phyloP scores from a whole-genome alignment of 345 rosid species.

The Brassica rapa region DNA sequence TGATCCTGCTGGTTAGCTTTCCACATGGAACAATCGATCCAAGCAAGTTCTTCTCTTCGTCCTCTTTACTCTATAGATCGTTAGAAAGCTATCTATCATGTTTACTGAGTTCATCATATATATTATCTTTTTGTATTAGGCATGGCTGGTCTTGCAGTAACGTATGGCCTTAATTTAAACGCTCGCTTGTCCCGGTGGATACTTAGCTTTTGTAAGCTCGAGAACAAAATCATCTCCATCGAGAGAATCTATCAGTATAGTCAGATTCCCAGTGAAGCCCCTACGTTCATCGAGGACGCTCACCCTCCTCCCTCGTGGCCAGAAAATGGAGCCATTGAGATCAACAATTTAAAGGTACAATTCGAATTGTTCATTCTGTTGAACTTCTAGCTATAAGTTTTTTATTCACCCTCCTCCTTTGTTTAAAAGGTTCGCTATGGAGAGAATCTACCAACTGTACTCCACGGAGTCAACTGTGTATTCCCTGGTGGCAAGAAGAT shows the following conservation, averaged over 20 bases:
- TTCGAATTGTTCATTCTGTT: not conserved
- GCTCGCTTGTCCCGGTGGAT: constrained; percentile 98
- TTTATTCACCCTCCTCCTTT: not conserved
- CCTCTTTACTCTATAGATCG: not conserved
- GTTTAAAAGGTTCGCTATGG: constrained; percentile 77
- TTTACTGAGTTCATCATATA: constrained; percentile 16
- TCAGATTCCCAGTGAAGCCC: constrained; percentile 81
- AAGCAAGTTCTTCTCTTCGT: constrained; percentile 54
- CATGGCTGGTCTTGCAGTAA: constrained; percentile 99
- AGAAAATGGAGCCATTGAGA: constrained; percentile 73
- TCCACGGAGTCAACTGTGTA: constrained; percentile 74
- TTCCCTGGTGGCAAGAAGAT: constrained; percentile 97
- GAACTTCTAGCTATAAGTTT: not conserved
- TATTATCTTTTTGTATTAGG: constrained; percentile 46
- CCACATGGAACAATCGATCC: constrained; percentile 97
- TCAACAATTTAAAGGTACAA: constrained; percentile 79
- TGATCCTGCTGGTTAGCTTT: constrained; percentile 94
- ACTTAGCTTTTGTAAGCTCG: constrained; percentile 99
- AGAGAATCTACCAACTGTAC: constrained; percentile 93
- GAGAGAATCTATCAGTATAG: constrained; percentile 98
- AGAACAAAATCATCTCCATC: constrained; percentile 93
- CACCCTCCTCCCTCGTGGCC: constrained; percentile 89
- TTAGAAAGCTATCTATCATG: too few species aligned
- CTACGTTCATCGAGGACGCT: constrained; percentile 60
- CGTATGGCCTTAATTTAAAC: constrained; percentile 95